These are phyloP conservation scores for Schizonepeta tenuifolia DNA, from an alignment of 257 asterid genomes.

Conservation along the genomic window DNA sequence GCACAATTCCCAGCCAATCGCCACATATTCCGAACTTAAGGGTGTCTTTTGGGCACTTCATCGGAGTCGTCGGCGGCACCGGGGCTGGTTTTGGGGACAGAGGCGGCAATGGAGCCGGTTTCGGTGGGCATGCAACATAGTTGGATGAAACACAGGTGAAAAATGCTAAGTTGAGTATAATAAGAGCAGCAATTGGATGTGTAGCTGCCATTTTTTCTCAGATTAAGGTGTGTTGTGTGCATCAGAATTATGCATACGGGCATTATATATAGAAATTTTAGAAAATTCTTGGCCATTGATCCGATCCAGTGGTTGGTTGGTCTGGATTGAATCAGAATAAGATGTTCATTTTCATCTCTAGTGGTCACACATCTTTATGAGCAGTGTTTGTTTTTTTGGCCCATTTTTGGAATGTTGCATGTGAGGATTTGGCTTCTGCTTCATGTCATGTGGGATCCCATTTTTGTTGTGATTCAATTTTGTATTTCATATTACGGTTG, in stretches of 20 bases:
- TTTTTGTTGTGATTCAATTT: background rate
- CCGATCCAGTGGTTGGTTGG: constrained; percentile 32
- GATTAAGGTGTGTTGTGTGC: background rate
- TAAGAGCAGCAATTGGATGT: constrained; percentile 36
- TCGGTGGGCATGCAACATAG: constrained; percentile 55
- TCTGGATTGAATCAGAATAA: constrained; percentile 12
- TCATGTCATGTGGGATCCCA: constrained; percentile 5
- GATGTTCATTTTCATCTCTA: constrained; percentile 9
- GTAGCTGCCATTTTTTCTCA: constrained; percentile 49
- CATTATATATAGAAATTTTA: constrained; percentile 18
- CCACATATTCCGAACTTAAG: constrained; percentile 88
- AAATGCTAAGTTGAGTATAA: constrained; percentile 48
- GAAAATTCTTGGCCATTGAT: constrained; percentile 39
- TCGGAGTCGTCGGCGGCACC: constrained; percentile 36
- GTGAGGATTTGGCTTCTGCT: constrained; percentile 21
- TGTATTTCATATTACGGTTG: background rate
- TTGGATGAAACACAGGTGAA: constrained; percentile 54
- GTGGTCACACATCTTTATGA: constrained; percentile 24
- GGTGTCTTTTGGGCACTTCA: constrained; percentile 72
- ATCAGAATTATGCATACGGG: background rate
- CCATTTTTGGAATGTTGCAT: constrained; percentile 19
- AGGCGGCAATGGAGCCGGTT: constrained; percentile 19
- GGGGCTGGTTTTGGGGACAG: constrained; percentile 31
- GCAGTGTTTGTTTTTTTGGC: constrained; percentile 16
- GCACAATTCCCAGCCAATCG: constrained; percentile 81